Evolutionary conservation across 805 yeast species (phyloP), one percentile per base, ranked within the genome.

Genomic region (Kodamaea laetipori): DNA sequence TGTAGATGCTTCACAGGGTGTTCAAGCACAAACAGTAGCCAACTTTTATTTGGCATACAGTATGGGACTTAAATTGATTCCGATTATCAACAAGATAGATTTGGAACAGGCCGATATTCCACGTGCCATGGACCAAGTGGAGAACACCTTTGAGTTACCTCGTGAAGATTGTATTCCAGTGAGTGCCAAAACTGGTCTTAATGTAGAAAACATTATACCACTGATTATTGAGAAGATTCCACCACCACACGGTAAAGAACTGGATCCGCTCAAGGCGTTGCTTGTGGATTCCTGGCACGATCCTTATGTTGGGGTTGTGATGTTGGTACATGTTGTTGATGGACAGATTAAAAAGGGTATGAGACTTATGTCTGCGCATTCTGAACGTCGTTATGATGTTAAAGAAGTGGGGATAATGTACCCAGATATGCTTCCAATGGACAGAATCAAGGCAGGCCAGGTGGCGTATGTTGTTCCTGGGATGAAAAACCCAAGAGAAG

Each of bases 211-310:
- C 11, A 73, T 92, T n/a, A 64, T 92, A 19, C 98, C 98, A 0
- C 80, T 85, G 3, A 82, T 92, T 17, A 78, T 92, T 28, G 85
- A 83, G 50, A 77, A 82, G 31, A 82, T 94, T n/a, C 95, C 95
- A 1, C 68, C 84, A 2, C 97, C 97, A 1, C 61, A 67, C 0
- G 95, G 95, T 4, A 64, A 70, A 13, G 38, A 60, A 0, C 54
- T 60, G 4, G 62, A 58, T 1, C 90, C 90, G 0, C 65, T 85
- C 38, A 77, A 86, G 50, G 86, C 90, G 0, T 77, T 92, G 44
- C 70, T 92, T 38, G 95, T 92, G n/a, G 99, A 92, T 61, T 90
- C 97, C 3, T 92, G 99, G 99, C 94, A 90, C 59, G 98, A 92
- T 60, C 75, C 88, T 2, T 94, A 88, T 55, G 77, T 87, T 8